phyloP scores from a whole-genome alignment of 2,329 filamentous ascomycete species.

The Pyrenophora tritici-repentis region DNA sequence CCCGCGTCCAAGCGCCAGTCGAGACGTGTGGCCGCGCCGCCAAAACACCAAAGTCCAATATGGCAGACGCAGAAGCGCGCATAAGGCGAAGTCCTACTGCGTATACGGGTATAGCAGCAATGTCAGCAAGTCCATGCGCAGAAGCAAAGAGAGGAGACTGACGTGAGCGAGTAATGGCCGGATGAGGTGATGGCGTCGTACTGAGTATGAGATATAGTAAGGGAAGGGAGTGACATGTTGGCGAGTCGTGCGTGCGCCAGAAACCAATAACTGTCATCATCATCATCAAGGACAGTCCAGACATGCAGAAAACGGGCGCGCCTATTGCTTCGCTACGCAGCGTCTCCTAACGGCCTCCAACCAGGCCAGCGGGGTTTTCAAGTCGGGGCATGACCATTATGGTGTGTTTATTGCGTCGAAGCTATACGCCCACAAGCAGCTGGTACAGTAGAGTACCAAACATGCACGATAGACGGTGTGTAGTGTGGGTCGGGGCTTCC shows the following conservation, averaged over 20 bases:
- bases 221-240: not conserved
- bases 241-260: not conserved
- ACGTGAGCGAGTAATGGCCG: conserved; percentile 9
- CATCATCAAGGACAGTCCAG: not conserved
- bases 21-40: conserved; percentile 1
- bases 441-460: conserved; percentile 19
- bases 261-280: not conserved
- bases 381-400: not conserved
- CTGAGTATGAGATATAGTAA: conserved; percentile 1
- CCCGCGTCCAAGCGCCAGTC: conserved; percentile 10
- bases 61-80: not conserved
- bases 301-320: no score
- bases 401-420: conserved; percentile 2
- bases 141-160: conserved; percentile 1
- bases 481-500: not conserved
- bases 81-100: not conserved
- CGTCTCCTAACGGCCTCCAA: no score
- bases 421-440: no score
- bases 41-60: conserved; percentile 4
- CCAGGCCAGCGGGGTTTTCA: no score
- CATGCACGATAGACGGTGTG: conserved; percentile 10
- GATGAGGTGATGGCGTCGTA: not conserved
- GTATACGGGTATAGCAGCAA: not conserved
- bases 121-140: not conserved
- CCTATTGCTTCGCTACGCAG: no score